Evolutionary conservation across 164 flowering plant species (phyloP).

Genomic region (Buxus sempervirens): DNA sequence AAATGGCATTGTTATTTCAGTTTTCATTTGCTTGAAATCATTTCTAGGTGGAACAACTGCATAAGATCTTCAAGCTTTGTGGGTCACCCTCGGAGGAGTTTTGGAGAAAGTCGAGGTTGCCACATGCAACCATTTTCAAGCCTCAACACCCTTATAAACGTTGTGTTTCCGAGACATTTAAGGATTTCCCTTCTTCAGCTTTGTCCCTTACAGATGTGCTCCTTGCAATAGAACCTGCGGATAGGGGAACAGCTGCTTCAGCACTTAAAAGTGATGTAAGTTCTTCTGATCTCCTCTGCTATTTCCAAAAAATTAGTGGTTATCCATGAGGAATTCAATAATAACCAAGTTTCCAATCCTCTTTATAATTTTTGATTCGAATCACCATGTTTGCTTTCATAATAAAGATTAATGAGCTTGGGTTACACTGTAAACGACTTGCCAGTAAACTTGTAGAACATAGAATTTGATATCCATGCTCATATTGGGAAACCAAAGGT

Average conservation of each 20-base stretch:
- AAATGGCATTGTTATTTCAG: neutral
- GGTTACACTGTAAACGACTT: neutral
- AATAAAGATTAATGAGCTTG: neutral
- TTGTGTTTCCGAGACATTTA: conserved; percentile 64
- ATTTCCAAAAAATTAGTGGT: neutral
- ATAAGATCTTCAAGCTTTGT: conserved; percentile 91
- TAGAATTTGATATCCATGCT: neutral
- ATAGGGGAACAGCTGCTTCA: conserved; percentile 66
- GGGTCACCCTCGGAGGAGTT: conserved; percentile 92
- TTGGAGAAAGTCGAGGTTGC: conserved; percentile 74
- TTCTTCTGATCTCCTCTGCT: conserved; percentile 1
- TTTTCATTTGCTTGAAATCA: neutral
- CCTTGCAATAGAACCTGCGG: conserved; percentile 72
- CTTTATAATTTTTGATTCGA: neutral
- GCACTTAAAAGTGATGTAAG: conserved; percentile 76
- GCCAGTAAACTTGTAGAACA: neutral
- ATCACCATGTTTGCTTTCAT: neutral
- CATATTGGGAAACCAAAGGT: neutral
- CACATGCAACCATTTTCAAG: conserved; percentile 81
- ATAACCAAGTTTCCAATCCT: neutral
- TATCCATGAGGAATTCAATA: neutral
- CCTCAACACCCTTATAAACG: conserved; percentile 81
- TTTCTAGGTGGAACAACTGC: conserved; percentile 79
- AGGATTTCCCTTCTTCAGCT: conserved; percentile 67
- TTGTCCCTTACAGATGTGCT: conserved; percentile 70